phyloP scores from a whole-genome alignment of 1,139 yeast genomes.

The Magnusiomyces fungicola region DNA sequence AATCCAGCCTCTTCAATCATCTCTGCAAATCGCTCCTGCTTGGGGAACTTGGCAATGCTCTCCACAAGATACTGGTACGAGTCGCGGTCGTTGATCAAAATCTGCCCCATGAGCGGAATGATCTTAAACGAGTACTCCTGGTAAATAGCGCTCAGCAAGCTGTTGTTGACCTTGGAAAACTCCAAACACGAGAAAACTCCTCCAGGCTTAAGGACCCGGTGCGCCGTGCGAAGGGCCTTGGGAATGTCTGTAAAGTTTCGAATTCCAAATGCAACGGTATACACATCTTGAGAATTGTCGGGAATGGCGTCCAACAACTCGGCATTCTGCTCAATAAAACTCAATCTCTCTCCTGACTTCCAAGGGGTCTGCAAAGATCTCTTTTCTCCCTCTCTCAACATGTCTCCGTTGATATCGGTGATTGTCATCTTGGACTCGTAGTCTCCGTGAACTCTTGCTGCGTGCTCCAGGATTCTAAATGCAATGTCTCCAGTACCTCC shows the following conservation, averaged over 20 bases:
- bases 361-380: conserved; percentile 46
- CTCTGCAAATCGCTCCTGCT: conserved; percentile 79
- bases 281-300: conserved; percentile 85
- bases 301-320: conserved; percentile 78
- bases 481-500: conserved; percentile 99
- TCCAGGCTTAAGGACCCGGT: conserved; percentile 94
- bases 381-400: conserved; percentile 86
- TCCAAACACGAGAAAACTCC: conserved; percentile 97
- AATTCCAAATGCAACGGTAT: conserved; percentile 95
- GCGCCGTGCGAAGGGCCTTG: conserved; percentile 87
- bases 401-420: conserved; percentile 92
- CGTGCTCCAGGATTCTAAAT: conserved; percentile 87
- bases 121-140: conserved; percentile 83
- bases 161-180: conserved; percentile 84
- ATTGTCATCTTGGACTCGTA: conserved; percentile 73
- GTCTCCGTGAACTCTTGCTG: conserved; percentile 72
- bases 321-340: conserved; percentile 86
- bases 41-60: conserved; percentile 84
- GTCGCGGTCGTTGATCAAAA: conserved; percentile 89
- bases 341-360: conserved; percentile 52
- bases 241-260: conserved; percentile 93
- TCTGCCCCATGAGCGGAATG: conserved; percentile 91
- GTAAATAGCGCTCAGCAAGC: conserved; percentile 64
- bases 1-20: conserved; percentile 97
- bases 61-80: conserved; percentile 94